Base-by-base conservation (phyloP, 2,329 filamentous ascomycete species). In the Metarhizium guizhouense region DNA sequence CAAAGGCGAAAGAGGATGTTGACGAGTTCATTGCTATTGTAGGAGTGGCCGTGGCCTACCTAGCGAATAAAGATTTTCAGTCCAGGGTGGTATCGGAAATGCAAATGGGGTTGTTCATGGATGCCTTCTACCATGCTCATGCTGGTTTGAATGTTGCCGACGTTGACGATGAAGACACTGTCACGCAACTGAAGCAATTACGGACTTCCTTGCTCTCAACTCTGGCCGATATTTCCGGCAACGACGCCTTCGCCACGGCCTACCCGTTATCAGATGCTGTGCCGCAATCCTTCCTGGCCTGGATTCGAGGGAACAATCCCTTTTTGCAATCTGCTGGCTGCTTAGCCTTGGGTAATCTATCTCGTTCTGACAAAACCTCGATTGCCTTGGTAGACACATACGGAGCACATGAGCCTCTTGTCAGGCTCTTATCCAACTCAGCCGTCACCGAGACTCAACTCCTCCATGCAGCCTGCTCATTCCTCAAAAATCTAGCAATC, bases 401-500 rank as follows among this genome's bases (percentile, higher is more conserved):
- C 20, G 56, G 71, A 1, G 72, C 72, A 4, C 72, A 76, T 56
- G 62, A 74, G 7, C 74, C 76, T 0, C 69, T 86, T 2, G 64
- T 77, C 50, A 55, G 64, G 1, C 65, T 81, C 16, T 68, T 85
- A 20, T 64, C 71, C 8, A 67, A 77, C 30, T 62, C 70, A 0
- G 61, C 67, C 8, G 64, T 76, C 45, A 66, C 62, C 7, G 74
- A 79, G 58, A 65, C 75, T 1, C 80, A 84, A 58, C 75, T 83
- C 16, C 71, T 83, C 0, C 82, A 85, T 62, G 75, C 81, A 1
- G 70, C 74, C 2, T 71, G 86, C 18, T 78, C 81, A 7, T 84
- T 85, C 62, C 76, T 85, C 57, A 85, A 84, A 67, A 86, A 86
- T 64, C 76, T 86, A 8, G 80, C 83, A 30, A 81, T 86, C 52